These are phyloP conservation scores for Breviolum minutum DNA, from an alignment of 73 alveolate species.

Conservation along the genomic window DNA sequence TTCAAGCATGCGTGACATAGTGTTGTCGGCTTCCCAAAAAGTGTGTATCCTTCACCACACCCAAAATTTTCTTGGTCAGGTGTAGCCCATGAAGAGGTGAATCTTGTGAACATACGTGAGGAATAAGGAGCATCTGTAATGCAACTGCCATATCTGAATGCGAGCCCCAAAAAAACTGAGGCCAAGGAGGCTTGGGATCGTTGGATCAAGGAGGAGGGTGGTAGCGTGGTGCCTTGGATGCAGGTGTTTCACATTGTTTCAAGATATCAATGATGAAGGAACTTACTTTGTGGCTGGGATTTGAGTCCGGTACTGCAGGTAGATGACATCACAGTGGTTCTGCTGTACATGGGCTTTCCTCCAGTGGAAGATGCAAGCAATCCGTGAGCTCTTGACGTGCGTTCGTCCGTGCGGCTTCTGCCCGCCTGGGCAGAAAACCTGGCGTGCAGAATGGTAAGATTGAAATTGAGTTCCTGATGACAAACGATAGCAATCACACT, in stretches of 20 bases:
- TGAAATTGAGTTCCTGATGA: no score
- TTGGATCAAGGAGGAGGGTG: constrained; percentile 96
- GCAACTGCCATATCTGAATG: no score
- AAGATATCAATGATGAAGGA: no score
- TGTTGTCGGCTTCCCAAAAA: no score
- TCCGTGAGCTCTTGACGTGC: background rate
- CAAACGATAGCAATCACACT: no score
- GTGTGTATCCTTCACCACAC: no score
- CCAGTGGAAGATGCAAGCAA: constrained; percentile 38
- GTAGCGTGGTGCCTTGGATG: constrained; percentile 92
- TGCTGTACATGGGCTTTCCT: constrained; percentile 84
- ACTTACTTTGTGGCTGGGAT: no score
- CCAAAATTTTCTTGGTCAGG: no score
- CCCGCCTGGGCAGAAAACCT: background rate
- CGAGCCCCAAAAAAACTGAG: background rate
- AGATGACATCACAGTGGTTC: constrained; percentile 82
- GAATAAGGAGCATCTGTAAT: background rate
- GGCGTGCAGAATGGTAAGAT: no score
- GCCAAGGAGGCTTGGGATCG: constrained; percentile 96
- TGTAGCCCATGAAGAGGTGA: background rate
- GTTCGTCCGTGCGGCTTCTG: constrained; percentile 22
- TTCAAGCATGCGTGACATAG: no score
- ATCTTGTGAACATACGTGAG: background rate
- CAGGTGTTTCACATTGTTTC: no score
- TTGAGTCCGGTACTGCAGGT: background rate